Evolutionary conservation across 148 eudicot genomes (phyloP).

Genomic region (Rhododendron mucronatum): DNA sequence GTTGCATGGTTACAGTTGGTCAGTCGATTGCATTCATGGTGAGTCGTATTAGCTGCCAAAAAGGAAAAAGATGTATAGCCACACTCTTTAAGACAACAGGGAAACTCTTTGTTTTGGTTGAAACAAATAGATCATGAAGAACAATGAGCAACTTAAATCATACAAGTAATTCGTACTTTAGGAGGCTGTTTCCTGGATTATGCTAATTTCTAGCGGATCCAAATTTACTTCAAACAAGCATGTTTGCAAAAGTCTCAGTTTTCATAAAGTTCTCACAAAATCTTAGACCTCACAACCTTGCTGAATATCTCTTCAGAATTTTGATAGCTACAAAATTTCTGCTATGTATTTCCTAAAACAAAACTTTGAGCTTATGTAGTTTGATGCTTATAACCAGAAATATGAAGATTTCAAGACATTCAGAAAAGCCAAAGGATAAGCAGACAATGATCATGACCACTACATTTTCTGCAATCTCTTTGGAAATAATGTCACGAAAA

Average conservation of each 20-base stretch:
- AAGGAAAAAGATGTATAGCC: background rate
- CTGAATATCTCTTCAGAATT: background rate
- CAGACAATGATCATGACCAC: background rate
- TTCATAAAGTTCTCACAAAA: background rate
- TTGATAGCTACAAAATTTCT: background rate
- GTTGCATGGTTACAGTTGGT: background rate
- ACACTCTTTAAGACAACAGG: background rate
- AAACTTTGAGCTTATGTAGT: background rate
- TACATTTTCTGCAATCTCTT: background rate
- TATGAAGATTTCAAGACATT: background rate
- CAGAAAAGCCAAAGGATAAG: constrained; percentile 8
- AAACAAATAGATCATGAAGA: background rate
- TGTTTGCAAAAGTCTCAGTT: background rate
- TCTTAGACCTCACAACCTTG: background rate
- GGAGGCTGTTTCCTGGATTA: background rate
- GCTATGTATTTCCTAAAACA: background rate
- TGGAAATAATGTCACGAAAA: background rate
- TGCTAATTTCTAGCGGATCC: background rate
- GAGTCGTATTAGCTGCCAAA: background rate
- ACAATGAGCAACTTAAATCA: background rate
- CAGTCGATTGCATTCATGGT: background rate
- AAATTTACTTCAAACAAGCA: background rate
- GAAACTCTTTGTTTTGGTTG: background rate
- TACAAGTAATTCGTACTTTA: background rate
- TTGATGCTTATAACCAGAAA: background rate